Evolutionary conservation across 106 monocot species (phyloP), one percentile per base, ranked within the genome.

Genomic region (Alisma plantagoaquatica): DNA sequence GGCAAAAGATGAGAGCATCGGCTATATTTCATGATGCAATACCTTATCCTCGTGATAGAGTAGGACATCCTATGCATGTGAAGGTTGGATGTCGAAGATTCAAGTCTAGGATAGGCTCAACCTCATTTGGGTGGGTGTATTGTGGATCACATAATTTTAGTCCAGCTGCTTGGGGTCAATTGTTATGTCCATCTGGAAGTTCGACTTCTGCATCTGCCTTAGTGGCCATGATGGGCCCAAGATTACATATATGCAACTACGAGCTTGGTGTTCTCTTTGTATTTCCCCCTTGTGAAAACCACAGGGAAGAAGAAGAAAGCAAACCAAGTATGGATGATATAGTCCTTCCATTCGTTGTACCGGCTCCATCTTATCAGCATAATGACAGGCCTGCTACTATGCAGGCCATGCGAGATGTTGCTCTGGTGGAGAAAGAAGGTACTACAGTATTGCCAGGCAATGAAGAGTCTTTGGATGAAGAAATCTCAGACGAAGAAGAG

Each of bases 141-240:
- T 78, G 71, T 43, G 91, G 91, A 32, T 91, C 91, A 22, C 91
- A 91, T 60, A 91, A 91, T 63, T 91, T 91, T 70, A 91, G 91
- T 27, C 75, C 85, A n/a, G 84, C 91, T 56, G 91, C 91, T 46
- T 91, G 91, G 91, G 91, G 91, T 6, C 77, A 65, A 2, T 22
- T 77, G 27, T 25, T 32, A 14, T 63, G 62, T 53, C 58, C 68
- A 8, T 53, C 73, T 12, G 54, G 26, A 49, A 11, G 60, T 59
- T 60, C 62, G 14, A 1, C 16, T 16, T 14, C 19, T 32, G 23
- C 42, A 58, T 12, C 27, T 65, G 19, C 49, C 2, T 41, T 3
- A 15, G 17, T 43, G 25, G 2, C 51, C 38, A 27, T 26, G 29
- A 46, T 9, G 18, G 61, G 58, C 29, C 32, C 53, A 54, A 65